Base-by-base conservation (phyloP, 805 yeast genomes). In the Tetrapisispora phaffii region DNA sequence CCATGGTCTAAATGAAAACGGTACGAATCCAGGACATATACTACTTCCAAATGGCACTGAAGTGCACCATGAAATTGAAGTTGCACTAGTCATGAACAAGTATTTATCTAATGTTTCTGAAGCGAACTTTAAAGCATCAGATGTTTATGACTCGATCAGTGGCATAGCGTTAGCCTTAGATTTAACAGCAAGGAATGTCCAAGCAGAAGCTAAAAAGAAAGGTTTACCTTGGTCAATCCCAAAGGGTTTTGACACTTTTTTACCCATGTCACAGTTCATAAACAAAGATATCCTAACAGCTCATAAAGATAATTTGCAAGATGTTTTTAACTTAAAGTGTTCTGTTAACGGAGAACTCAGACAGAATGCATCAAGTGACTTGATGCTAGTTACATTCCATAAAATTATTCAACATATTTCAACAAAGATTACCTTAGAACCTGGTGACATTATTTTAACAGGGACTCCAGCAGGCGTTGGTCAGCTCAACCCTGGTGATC, bases 381-480 rank as follows among this genome's bases (percentile, higher is more conserved):
- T 89, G 60, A 93, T 93, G 98, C 69, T 90, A 47, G 88, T 85
- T 74, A 82, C 88, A 39, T 79, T 93, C 58, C 89, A 88, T 57
- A 75, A 78, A 55, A 81, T 93, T 49, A 70, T 93, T 49, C 74
- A 84, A 45, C 77, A 82, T 42, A 83, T 89, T 79, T 83, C 95
- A 4, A 66, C 80, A n/a, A 80, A 86, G 55, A 90, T 90, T 90
- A 86, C 97, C 4, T 70, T 93, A 46, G 80, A 89, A 56, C 80
- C 85, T 44, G 96, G 96, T 26, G 98, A 93, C 59, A 73, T 93
- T 50, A 80, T 93, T 47, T 71, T 93, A 42, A 93, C 98, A 1
- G 98, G 98, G 16, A 93, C 98, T 1, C 98, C 98, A 39, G 86
- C 88, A 63, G 98, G 98, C 16, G 98, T 93, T n/a, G 96, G 97